Evolutionary conservation across 306 rosid genomes (phyloP), one percentile per base, ranked within the genome.

Genomic region (Ormosia emarginata): DNA sequence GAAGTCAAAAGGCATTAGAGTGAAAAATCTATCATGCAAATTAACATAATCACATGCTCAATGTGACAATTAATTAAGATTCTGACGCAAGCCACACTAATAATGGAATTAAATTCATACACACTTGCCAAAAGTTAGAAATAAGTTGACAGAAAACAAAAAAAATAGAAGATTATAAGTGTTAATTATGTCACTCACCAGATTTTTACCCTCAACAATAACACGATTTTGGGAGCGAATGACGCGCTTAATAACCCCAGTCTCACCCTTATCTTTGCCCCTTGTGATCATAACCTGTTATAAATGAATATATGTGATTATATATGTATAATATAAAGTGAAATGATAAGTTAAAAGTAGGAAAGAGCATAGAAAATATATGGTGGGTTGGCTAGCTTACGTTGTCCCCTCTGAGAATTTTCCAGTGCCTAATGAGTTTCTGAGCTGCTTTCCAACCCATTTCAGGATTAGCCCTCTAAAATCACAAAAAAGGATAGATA

Each of bases 401-500:
- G 83, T 92, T 92, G 84, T 95, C 99, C 79, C 98, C 97, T 85
- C 97, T 88, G 80, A 93, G 74, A 88, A 95, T 5, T 86, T 90
- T 93, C 99, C 97, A 95, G 77, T 93, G 93, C 83, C 96, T 88
- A 59, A 95, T 86, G 53, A 95, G 98, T 81, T 95, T 95, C 91
- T 93, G 88, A 29, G 99, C 99, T 1, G 98, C 99, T 89, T 95
- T 95, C 99, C 98, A 92, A 79, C 99, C 98, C 99, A 93, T 95
- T 53, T 68, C 49, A 55, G n/a, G 8, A 11, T 6, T 6, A 55
- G n/a, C n/a, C 36, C 73, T 68, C 24, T 59, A 64, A 37, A 74
- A 69, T 12, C 71, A 47, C 36, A 55, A 15, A 79, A 24, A 24
- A 24, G 24, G 24, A 24, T 24, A 24, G 24, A 24, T 24, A 24